Evolutionary conservation across 352 stramenopile genomes (phyloP).

Genomic region (Phytophthora cajani): DNA sequence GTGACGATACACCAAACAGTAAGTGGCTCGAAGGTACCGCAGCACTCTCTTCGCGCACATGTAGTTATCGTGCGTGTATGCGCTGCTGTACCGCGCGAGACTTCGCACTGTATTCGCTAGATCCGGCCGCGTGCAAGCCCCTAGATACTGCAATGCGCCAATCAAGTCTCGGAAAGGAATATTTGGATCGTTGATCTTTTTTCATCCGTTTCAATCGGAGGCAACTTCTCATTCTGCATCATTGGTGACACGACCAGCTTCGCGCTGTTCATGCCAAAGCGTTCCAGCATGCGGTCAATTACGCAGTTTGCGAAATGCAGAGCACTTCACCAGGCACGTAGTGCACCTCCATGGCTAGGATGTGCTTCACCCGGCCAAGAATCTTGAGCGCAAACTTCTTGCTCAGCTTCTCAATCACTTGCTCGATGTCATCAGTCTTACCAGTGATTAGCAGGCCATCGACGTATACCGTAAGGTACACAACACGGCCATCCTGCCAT

Average conservation of each 20-base stretch:
- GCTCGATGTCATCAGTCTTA: not conserved
- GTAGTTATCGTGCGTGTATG: conserved; percentile 7
- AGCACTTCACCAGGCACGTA: not conserved
- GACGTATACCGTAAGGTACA: not conserved
- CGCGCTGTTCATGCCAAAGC: not conserved
- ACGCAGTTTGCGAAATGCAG: conserved; percentile 7
- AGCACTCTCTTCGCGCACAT: not conserved
- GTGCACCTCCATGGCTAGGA: conserved; percentile 1
- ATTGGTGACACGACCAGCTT: not conserved
- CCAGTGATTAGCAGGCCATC: not conserved
- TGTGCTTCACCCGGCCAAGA: conserved; percentile 7
- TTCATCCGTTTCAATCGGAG: not conserved
- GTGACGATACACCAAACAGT: not conserved
- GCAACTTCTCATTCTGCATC: conserved; percentile 7
- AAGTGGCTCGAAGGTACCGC: not conserved
- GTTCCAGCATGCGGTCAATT: conserved; percentile 1
- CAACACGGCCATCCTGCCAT: not conserved
- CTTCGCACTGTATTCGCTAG: not conserved
- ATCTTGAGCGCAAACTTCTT: conserved; percentile 6
- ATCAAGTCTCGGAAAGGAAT: not conserved
- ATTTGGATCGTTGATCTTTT: conserved; percentile 4
- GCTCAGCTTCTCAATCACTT: not conserved
- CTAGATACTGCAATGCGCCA: not conserved
- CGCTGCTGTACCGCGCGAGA: not conserved
- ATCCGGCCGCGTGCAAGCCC: not conserved